These are phyloP conservation scores for Raddia guianensis DNA, from an alignment of 176 grass and related monocot species.

Conservation along the genomic window DNA sequence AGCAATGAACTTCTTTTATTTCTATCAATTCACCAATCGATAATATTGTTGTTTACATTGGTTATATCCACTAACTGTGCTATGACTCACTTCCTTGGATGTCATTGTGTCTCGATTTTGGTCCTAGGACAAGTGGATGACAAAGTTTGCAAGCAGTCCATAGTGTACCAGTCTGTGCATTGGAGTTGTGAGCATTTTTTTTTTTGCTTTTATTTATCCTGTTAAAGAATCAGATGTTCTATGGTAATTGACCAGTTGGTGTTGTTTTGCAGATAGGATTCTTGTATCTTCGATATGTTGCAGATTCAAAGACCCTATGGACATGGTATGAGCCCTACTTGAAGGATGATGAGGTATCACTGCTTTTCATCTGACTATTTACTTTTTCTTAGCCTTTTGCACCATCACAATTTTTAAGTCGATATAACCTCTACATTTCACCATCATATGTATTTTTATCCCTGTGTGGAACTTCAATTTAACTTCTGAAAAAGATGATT, in stretches of 20 bases:
- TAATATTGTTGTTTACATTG: conserved; percentile 29
- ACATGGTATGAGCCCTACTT: conserved; percentile 93
- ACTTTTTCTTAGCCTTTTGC: neutral
- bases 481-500: neutral
- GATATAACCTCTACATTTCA: neutral
- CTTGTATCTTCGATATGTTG: conserved; percentile 85
- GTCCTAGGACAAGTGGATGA: conserved; percentile 58
- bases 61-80: conserved; percentile 54
- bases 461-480: neutral
- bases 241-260: conserved; percentile 24
- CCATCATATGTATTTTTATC: conserved; percentile 16
- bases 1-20: conserved; percentile 11
- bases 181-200: conserved; percentile 74
- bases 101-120: conserved; percentile 50
- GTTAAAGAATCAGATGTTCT: conserved; percentile 26
- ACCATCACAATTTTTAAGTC: neutral
- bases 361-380: neutral
- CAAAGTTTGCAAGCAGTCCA: conserved; percentile 59
- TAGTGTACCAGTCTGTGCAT: conserved; percentile 68
- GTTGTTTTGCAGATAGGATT: conserved; percentile 72
- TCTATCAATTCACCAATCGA: conserved; percentile 16
- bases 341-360: conserved; percentile 87
- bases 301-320: conserved; percentile 85
- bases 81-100: conserved; percentile 51
- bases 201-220: conserved; percentile 44